A percentile compares a stretch with the other conserved stretches of the same genome.
Evolutionary conservation across 306 rosid genomes (phyloP).

Genomic region (Cucumis hystrix): DNA sequence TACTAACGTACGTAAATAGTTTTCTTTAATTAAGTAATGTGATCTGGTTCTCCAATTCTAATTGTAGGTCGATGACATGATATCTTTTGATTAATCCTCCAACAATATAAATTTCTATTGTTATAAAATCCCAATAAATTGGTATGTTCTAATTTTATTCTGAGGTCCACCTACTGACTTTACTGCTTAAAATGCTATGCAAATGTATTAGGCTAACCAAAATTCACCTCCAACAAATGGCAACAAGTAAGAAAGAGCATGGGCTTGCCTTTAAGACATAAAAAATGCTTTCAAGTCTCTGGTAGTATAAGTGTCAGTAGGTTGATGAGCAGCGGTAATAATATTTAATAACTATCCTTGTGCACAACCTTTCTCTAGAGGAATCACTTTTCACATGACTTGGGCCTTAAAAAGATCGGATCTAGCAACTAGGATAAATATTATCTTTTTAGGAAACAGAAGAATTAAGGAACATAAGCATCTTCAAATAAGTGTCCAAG

Average conservation of each 20-base stretch:
- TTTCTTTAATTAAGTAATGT: background rate
- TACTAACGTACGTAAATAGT: background rate
- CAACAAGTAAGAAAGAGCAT: background rate
- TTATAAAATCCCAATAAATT: background rate
- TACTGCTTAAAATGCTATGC: background rate
- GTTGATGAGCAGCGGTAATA: background rate
- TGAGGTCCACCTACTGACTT: background rate
- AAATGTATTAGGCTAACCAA: background rate
- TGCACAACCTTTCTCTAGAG: background rate
- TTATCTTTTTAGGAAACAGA: background rate
- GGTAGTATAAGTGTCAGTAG: background rate
- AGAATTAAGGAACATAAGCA: background rate
- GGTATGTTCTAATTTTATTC: background rate
- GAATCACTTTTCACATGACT: background rate
- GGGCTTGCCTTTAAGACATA: background rate
- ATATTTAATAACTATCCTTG: background rate
- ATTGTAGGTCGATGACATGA: background rate
- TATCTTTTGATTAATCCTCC: background rate
- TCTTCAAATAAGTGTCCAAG: background rate
- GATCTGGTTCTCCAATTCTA: background rate
- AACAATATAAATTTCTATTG: background rate
- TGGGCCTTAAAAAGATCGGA: background rate
- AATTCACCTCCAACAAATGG: background rate
- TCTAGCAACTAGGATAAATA: background rate
- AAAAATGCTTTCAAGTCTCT: background rate